Percentiles rank a stretch among this genome's conserved stretches.
Conservation (phyloP, 169 alveolate genomes). For the Plasmodium ovale region DNA sequence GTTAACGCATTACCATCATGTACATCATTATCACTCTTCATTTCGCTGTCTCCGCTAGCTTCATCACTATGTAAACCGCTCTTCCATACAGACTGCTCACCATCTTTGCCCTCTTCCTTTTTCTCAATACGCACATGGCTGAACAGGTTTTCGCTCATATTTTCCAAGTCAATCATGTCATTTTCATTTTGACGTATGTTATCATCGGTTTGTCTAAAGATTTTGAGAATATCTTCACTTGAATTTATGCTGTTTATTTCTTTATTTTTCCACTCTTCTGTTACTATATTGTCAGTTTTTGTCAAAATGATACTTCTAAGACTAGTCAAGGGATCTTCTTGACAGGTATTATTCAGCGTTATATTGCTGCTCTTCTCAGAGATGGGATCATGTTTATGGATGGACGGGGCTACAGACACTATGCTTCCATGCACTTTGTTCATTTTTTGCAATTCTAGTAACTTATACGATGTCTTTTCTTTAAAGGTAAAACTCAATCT, state of each 20-base stretch:
- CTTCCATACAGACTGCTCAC: too few relatives aligned
- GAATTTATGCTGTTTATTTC: too few relatives aligned
- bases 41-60: not conserved
- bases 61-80: too few relatives aligned
- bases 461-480: conserved; percentile 30
- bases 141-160: conserved; percentile 15
- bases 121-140: not conserved
- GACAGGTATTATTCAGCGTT: not conserved
- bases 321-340: not conserved
- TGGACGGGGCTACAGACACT: not conserved
- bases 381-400: too few relatives aligned
- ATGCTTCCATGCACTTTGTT: not conserved
- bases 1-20: too few relatives aligned
- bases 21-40: not conserved
- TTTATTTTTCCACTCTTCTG: not conserved
- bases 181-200: not conserved
- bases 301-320: not conserved
- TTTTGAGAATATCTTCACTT: too few relatives aligned
- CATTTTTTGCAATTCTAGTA: conserved; percentile 1
- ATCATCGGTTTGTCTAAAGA: not conserved
- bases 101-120: not conserved
- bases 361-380: too few relatives aligned
- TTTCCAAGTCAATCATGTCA: not conserved
- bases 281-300: too few relatives aligned
- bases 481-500: conserved; percentile 23